Evolutionary conservation across 2,329 filamentous ascomycete genomes (phyloP), one percentile per base, ranked within the genome.

Genomic region (Cercospora beticola): DNA sequence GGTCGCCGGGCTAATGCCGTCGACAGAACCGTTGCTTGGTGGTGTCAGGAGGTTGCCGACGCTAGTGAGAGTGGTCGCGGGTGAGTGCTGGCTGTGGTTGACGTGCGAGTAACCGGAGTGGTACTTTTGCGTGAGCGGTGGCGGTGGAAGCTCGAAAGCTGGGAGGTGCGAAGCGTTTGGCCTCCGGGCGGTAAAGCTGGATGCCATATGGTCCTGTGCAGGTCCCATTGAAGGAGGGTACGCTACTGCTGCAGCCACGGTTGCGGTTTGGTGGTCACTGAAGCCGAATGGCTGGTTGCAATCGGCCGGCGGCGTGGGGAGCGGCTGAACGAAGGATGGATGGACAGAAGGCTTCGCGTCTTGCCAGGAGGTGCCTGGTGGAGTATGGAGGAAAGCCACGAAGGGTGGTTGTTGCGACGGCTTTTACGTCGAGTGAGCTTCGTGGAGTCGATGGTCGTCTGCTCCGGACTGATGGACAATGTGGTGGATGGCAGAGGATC

Each of bases 151-250:
- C 76, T 91, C 88, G 77, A 92, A 92, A 73, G 82, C 86, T 67
- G 90, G 90, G 70, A 93, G 85, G 74, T 86, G 86, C 67, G 87
- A 87, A 70, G 90, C 88, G 76, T 90, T 90, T 76, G 89, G 87
- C 79, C 90, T 87, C 76, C 91, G 87, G 79, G 89, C 86, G 74
- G 89, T 87, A 78, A 93, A 89, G 82, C 90, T 90, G 77, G 86
- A 84, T 74, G 86, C 84, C 82, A 89, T 85, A 78, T 83, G 82
- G 79, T 89, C 87, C 77, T 87, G 81, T 77, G 85, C 84, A 78
- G 86, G 82, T 81, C 87, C 85, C 87, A 89, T 90, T 78, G 85
- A 86, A 78, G 85, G 82, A 78, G 85, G 84, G 76, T 85, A 86
- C 75, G 86, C 83, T 77, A 87, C 85, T 75, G 87, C 85, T 78